These are phyloP conservation scores for Colletotrichum neosansevieriae DNA, from an alignment of 2,329 filamentous ascomycete species.

Conservation along the genomic window DNA sequence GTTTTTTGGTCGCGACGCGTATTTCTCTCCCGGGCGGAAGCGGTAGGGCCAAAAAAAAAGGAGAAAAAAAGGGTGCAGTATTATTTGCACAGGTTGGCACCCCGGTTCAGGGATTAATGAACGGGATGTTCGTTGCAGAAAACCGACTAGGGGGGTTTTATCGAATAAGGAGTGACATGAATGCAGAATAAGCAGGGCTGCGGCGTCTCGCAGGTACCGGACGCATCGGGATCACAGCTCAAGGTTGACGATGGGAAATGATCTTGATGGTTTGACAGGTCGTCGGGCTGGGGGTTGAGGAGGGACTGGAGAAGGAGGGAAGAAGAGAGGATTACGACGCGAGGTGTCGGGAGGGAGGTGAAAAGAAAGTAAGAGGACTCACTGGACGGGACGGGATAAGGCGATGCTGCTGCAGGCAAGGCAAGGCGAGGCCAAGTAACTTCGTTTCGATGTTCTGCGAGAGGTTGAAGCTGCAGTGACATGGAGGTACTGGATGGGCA, in stretches of 20 bases:
- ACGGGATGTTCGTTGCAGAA: conserved; percentile 34
- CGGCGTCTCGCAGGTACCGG: conserved; percentile 25
- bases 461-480: conserved; percentile 14
- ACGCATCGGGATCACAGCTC: conserved; percentile 40
- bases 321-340: conserved; percentile 12
- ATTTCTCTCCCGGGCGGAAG: conserved; percentile 17
- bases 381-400: conserved; percentile 5
- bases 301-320: not conserved
- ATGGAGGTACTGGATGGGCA: not conserved
- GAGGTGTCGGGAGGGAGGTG: conserved; percentile 30
- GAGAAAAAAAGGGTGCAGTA: no score
- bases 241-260: conserved; percentile 21
- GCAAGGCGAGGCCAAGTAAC: conserved; percentile 6
- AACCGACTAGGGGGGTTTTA: conserved; percentile 35
- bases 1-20: conserved; percentile 35
- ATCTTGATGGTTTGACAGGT: conserved; percentile 17
- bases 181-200: conserved; percentile 14
- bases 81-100: conserved; percentile 30
- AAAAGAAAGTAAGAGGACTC: conserved; percentile 26
- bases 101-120: conserved; percentile 32
- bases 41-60: not conserved
- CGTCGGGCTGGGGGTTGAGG: not conserved
- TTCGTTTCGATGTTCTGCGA: not conserved
- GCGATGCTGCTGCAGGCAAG: not conserved
- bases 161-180: conserved; percentile 42